Evolutionary conservation across 2,329 filamentous ascomycete genomes (phyloP), one percentile per base, ranked within the genome.

Genomic region (Fusarium sp.): DNA sequence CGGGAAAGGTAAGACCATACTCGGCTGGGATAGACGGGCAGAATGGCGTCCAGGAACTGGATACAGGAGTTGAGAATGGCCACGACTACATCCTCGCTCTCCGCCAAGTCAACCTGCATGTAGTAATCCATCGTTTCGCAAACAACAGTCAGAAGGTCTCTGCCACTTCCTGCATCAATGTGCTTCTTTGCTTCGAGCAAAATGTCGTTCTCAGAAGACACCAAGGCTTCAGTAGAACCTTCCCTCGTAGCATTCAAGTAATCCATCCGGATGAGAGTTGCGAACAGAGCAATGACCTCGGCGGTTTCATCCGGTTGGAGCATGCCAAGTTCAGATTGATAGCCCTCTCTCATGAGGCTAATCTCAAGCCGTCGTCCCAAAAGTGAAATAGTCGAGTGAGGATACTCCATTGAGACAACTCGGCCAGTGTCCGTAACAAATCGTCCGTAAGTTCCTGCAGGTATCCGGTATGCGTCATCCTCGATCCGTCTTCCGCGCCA

Each of bases 1-100:
- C 94, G 91, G 5, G 92, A 91, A 77, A 99, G 88, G 80, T 96
- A 94, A 5, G 96, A 95, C 95, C 96, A 98, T 7, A 98, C 91
- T 69, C 95, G 89, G 66, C 93, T 93, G 1, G 96, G 96, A 61
- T 93, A 90, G n/a, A 89, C 93, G 76, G 88, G 87, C 29, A 96
- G 83, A 20, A 97, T 85, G 4, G 92, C 90, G 75, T 93, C 89
- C 40, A 97, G 85, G 78, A 98, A 98, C 62, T 94, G 92, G 24
- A 95, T 84, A 80, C 94, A 97, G 27, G 93, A 90, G 13, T 86
- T 85, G 65, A 92, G 81, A 57, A 95, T 88, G 2, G 92, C 87
- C 31, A 97, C 87, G 38, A 91, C 89, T 47, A 92, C 83, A 13
- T 90, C 89, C 45, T 91, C 90, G n/a, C 89, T 87, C 40, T 88